A percentile compares a stretch with the other conserved stretches of the same genome.
Evolutionary conservation across 345 rosid species (phyloP).

Genomic region (Gossypium rotundifolium): DNA sequence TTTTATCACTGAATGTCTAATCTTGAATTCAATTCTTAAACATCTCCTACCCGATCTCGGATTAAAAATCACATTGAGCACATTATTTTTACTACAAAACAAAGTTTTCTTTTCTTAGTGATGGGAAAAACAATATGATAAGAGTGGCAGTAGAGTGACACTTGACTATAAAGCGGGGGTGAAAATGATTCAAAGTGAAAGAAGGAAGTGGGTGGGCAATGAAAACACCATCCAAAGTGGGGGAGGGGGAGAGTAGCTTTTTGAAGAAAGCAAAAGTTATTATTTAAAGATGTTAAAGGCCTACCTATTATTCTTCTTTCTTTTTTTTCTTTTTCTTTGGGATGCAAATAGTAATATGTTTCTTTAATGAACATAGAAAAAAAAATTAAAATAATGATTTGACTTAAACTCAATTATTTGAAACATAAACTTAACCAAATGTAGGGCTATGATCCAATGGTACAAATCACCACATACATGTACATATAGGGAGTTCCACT

Average conservation of each 20-base stretch:
- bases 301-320: neutral
- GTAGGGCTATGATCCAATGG: too few relatives aligned
- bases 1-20: too few relatives aligned
- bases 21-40: too few relatives aligned
- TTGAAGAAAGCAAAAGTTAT: conserved; percentile 15
- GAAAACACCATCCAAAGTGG: conserved; percentile 28
- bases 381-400: neutral
- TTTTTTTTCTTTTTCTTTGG: neutral
- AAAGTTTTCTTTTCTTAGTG: too few relatives aligned
- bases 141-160: too few relatives aligned
- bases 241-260: conserved; percentile 16
- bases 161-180: neutral
- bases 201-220: neutral
- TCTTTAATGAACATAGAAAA: neutral
- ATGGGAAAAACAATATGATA: too few relatives aligned
- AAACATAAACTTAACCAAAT: neutral
- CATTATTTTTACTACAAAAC: too few relatives aligned
- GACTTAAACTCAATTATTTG: neutral
- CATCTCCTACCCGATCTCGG: too few relatives aligned
- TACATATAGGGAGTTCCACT: neutral
- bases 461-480: too few relatives aligned
- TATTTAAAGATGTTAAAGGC: neutral
- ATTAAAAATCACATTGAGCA: too few relatives aligned
- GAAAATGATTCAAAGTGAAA: neutral
- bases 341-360: too few relatives aligned